Conservation (phyloP, 1,284 basidiomycete species). For the Leccinum glutinopallens region DNA sequence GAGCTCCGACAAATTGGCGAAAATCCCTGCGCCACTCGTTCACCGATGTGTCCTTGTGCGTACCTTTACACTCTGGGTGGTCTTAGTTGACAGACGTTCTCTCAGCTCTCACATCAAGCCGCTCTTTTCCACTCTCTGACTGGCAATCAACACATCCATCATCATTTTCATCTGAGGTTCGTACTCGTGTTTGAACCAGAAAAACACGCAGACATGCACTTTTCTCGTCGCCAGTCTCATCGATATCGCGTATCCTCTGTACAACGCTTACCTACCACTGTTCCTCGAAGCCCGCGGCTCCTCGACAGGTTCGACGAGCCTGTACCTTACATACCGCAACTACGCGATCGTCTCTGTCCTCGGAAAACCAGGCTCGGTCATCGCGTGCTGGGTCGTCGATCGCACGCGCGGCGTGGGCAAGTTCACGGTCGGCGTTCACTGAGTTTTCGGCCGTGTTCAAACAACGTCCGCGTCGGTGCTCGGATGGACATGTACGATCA, state of each 20-base stretch:
- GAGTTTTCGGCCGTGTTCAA: conserved; percentile 53
- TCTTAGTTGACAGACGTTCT: not conserved
- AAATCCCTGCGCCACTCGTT: conserved; percentile 43
- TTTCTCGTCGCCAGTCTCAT: no score
- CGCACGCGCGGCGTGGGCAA: conserved; percentile 38
- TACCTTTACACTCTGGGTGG: not conserved
- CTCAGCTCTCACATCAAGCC: conserved; percentile 34
- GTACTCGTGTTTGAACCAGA: no score
- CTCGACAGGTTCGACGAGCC: conserved; percentile 31
- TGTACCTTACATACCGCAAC: conserved; percentile 47
- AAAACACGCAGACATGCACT: no score
- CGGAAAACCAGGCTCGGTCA: conserved; percentile 60
- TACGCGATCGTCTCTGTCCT: conserved; percentile 51
- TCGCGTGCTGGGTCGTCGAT: conserved; percentile 58
- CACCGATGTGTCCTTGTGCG: conserved; percentile 44
- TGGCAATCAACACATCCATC: no score
- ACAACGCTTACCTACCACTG: conserved; percentile 52
- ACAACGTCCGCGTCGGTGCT: conserved; percentile 48
- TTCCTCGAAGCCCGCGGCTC: conserved; percentile 50
- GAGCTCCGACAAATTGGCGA: conserved; percentile 26
- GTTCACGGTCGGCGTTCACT: conserved; percentile 46
- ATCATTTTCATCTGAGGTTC: no score
- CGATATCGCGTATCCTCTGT: conserved; percentile 58
- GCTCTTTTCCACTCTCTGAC: no score
- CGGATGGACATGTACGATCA: conserved; percentile 55